Evolutionary conservation across 805 yeast genomes (phyloP).

Genomic region (Yarrowia divulgata): DNA sequence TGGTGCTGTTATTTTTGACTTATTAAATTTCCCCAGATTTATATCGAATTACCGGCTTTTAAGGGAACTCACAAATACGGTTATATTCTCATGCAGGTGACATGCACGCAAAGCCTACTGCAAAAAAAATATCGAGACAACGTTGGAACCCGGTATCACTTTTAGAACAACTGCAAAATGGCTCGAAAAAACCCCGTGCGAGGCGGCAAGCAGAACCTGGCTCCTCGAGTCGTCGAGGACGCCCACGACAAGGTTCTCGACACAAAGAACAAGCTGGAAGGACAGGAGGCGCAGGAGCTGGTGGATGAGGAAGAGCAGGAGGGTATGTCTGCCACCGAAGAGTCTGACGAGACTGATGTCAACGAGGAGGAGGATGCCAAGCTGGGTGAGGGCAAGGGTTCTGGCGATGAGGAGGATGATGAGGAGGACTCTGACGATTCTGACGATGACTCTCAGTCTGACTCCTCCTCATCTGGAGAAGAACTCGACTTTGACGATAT

Average conservation of each 20-base stretch:
- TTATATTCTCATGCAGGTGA: background rate
- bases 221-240: slow-evolving; percentile 1
- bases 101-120: slow-evolving; percentile 26
- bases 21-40: too few relatives aligned
- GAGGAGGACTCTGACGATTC: background rate
- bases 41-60: too few relatives aligned
- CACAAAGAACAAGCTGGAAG: slow-evolving; percentile 1
- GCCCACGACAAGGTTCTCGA: background rate
- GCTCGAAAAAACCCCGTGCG: slow-evolving; percentile 31
- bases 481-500: slow-evolving; percentile 5
- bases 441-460: slow-evolving; percentile 5
- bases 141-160: background rate
- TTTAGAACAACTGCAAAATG: background rate
- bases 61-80: too few relatives aligned
- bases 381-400: background rate
- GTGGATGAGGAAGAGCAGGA: background rate
- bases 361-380: background rate
- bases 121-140: slow-evolving; percentile 1
- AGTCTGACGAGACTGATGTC: background rate
- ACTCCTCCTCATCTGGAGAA: background rate
- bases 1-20: too few relatives aligned
- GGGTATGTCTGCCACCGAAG: slow-evolving; percentile 12
- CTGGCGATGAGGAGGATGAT: background rate
- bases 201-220: background rate
- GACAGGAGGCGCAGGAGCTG: background rate